Evolutionary conservation across 2,329 filamentous ascomycete species (phyloP).

Genomic region (Torrubiella hemipterigena): DNA sequence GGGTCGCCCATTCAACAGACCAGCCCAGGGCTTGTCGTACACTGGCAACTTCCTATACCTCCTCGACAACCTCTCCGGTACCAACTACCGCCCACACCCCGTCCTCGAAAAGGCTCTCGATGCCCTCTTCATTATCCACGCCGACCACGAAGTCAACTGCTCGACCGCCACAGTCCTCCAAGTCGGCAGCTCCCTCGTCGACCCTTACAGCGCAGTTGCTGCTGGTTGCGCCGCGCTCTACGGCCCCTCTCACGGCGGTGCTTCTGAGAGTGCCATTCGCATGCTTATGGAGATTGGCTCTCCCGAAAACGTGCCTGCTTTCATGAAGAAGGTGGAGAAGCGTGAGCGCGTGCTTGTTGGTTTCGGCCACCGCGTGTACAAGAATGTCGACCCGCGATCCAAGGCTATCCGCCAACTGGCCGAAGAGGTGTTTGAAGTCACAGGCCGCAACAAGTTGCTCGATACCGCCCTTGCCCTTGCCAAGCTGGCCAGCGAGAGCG

Average conservation of each 20-base stretch:
- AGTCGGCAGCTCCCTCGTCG: slow-evolving; percentile 42
- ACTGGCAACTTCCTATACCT: slow-evolving; percentile 44
- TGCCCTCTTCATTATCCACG: slow-evolving; percentile 41
- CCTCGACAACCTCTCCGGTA: slow-evolving; percentile 35
- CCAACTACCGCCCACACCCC: slow-evolving; percentile 34
- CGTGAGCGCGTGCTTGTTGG: slow-evolving; percentile 40
- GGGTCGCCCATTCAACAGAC: slow-evolving; percentile 36
- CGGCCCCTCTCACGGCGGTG: slow-evolving; percentile 47
- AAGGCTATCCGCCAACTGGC: slow-evolving; percentile 36
- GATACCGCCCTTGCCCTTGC: slow-evolving; percentile 34
- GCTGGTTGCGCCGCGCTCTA: slow-evolving; percentile 41
- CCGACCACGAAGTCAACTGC: slow-evolving; percentile 48
- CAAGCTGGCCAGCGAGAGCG: slow-evolving; percentile 30
- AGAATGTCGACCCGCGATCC: slow-evolving; percentile 39
- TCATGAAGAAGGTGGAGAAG: slow-evolving; percentile 36
- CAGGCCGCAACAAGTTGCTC: slow-evolving; percentile 36
- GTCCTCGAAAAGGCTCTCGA: slow-evolving; percentile 38
- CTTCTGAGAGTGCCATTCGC: slow-evolving; percentile 43
- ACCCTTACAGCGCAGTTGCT: slow-evolving; percentile 40
- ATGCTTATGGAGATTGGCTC: slow-evolving; percentile 39
- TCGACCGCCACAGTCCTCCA: slow-evolving; percentile 44
- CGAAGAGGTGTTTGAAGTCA: slow-evolving; percentile 36
- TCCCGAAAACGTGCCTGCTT: slow-evolving; percentile 35
- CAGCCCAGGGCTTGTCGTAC: slow-evolving; percentile 34
- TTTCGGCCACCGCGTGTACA: slow-evolving; percentile 43